Evolutionary conservation across 2,329 filamentous ascomycete species (phyloP), one percentile per base, ranked within the genome.

Genomic region (Aspergillus alliaceus): DNA sequence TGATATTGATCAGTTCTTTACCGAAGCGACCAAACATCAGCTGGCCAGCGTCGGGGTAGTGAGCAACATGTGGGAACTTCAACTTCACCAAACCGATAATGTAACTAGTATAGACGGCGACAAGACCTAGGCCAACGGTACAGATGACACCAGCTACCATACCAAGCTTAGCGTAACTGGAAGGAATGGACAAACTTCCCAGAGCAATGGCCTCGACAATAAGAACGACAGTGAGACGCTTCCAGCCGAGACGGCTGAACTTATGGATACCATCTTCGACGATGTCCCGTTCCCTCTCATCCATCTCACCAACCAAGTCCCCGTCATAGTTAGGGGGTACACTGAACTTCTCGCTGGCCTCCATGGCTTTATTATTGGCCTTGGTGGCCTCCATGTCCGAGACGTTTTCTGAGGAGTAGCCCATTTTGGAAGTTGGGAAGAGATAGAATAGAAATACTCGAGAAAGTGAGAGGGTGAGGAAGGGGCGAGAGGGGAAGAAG

Each of bases 181-280:
- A 74, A 7, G 79, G 77, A 25, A 80, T 70, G 51, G 77, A 79
- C 57, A 80, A 69, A 35, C 73, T 76, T 37, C 79, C 80, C 25
- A 82, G 72, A 7, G 79, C 77, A 58, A 81, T 80, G 29, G 79
- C 78, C 63, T 82, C 80, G 53, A 81, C 80, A 52, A 82, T 79
- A 54, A 82, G 68, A 55, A 80, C 77, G 20, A 81, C 69, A 1
- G 79, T 81, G 35, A 81, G 69, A 22, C 78, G 75, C 64, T 81
- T 80, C 81, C 82, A 84, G 51, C 81, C 75, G 8, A 55, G 25
- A 44, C 64, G 63, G 47, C 56, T 64, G 57, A 62, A 66, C 31
- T 66, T 66, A 11, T 64, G 31, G 1, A 63, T 51, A 20, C 64
- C 64, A n/a, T 61, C 57, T 24, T 66, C 64, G 53, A 64, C 61